Evolutionary conservation across 768 basidiomycete species (phyloP), one percentile per base, ranked within the genome.

Genomic region (Boletus sp.): DNA sequence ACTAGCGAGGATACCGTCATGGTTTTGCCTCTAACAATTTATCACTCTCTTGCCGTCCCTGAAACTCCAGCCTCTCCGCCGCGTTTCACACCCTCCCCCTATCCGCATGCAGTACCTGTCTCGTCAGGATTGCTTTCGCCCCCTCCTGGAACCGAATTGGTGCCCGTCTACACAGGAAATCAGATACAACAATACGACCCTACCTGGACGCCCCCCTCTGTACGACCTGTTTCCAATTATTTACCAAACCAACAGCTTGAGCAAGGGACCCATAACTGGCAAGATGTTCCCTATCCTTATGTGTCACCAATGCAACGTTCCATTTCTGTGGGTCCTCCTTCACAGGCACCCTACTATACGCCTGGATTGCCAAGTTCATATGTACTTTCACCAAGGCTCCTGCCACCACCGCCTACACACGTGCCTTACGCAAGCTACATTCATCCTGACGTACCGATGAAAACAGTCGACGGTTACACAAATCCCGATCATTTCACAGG

Each of bases 1-100:
- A 17, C 9, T 60, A 93, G 90, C 61, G 90, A 88, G 68, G 88
- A 91, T 64, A 78, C 89, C 25, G 61, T 79, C 29, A 68, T 91
- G 1, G 77, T 81, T 44, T 71, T 93, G 10, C 87, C 87, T 10
- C 77, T 90, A 0, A 75, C 75, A 23, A 76, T 90, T 21, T 74
- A 83, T 23, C 87, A 90, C 65, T 84, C 87, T 2, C 68, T 73
- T n/a, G 82, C 84, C 7, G 61, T 83, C 9, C 81, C 84, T 42
- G 64, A 70, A 47, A 53, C 70, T 2, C 54, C 61, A 23, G 70
- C 67, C 15, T 72, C 74, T 3, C 70, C 71, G 14, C 64, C 47
- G 27, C 39, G 49, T 51, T 50, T 53, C 46, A 19, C 51, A 19
- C 41, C 61, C 29, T 50, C 57, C 19, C 56, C 58, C 48, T 62